Conservation (phyloP, 305 asterid species). For the Striga hermonthica region DNA sequence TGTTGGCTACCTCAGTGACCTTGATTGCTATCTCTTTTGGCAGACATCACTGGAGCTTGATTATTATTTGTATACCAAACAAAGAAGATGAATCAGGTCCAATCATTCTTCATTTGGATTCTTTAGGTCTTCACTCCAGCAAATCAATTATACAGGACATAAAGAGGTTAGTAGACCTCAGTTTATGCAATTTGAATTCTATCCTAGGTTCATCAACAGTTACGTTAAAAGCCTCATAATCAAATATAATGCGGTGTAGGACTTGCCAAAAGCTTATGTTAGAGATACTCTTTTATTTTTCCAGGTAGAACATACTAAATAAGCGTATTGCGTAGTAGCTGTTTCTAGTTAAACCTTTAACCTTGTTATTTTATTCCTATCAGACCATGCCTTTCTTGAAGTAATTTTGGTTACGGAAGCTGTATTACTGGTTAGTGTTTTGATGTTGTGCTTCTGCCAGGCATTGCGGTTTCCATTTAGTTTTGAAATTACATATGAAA, state of each 20-base stretch:
- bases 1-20: constrained; percentile 29
- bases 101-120: constrained; percentile 85
- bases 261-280: too few relatives aligned
- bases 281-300: too few relatives aligned
- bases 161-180: constrained; percentile 52
- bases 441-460: too few relatives aligned
- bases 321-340: background rate
- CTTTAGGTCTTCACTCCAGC: constrained; percentile 72
- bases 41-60: constrained; percentile 99
- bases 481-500: too few relatives aligned
- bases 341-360: background rate
- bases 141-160: constrained; percentile 52
- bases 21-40: constrained; percentile 32
- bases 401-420: too few relatives aligned
- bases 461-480: too few relatives aligned
- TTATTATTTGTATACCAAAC: constrained; percentile 77
- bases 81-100: constrained; percentile 71
- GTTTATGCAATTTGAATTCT: constrained; percentile 21
- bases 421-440: too few relatives aligned
- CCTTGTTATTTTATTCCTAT: too few relatives aligned
- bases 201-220: background rate
- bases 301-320: too few relatives aligned
- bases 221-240: background rate
- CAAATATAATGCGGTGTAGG: too few relatives aligned
- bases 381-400: too few relatives aligned